These are phyloP conservation scores for Alternaria panax DNA, from an alignment of 2,329 filamentous ascomycete species.

Conservation along the genomic window DNA sequence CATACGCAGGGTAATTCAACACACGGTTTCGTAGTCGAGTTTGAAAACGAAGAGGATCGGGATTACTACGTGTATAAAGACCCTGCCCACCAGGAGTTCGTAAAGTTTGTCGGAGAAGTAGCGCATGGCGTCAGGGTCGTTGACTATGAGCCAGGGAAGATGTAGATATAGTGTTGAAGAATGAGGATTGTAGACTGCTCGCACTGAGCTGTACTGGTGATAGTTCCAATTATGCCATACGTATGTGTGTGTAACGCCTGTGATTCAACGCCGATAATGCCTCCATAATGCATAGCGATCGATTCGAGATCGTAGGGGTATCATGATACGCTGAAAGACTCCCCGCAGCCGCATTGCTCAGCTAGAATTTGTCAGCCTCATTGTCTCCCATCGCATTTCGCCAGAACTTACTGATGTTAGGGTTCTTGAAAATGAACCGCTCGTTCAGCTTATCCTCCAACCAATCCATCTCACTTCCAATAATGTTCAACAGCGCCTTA, in stretches of 20 bases:
- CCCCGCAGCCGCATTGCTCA: constrained; percentile 94
- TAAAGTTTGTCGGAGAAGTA: constrained; percentile 58
- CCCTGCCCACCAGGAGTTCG: constrained; percentile 68
- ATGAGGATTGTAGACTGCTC: background rate
- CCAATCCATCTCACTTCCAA: constrained; percentile 99
- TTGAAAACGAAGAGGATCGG: constrained; percentile 68
- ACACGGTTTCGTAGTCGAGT: constrained; percentile 74
- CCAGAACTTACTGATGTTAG: constrained; percentile 89
- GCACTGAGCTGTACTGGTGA: constrained; percentile 14
- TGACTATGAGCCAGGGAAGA: constrained; percentile 65
- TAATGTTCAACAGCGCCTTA: constrained; percentile 97
- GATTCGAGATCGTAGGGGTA: constrained; percentile 26
- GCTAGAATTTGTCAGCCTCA: constrained; percentile 64
- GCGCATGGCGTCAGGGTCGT: constrained; percentile 65
- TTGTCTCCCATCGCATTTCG: background rate
- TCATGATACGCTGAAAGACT: constrained; percentile 77
- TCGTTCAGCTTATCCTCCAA: constrained; percentile 92
- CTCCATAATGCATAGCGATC: constrained; percentile 23
- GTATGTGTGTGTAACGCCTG: constrained; percentile 7
- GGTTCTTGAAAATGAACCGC: constrained; percentile 93
- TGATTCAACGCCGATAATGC: constrained; percentile 35
- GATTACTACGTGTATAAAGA: constrained; percentile 73
- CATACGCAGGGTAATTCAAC: constrained; percentile 64
- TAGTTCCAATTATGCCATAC: constrained; percentile 9
- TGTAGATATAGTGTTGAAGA: constrained; percentile 43